These are phyloP conservation scores for Populus alba DNA, from an alignment of 345 rosid genomes.

Conservation along the genomic window DNA sequence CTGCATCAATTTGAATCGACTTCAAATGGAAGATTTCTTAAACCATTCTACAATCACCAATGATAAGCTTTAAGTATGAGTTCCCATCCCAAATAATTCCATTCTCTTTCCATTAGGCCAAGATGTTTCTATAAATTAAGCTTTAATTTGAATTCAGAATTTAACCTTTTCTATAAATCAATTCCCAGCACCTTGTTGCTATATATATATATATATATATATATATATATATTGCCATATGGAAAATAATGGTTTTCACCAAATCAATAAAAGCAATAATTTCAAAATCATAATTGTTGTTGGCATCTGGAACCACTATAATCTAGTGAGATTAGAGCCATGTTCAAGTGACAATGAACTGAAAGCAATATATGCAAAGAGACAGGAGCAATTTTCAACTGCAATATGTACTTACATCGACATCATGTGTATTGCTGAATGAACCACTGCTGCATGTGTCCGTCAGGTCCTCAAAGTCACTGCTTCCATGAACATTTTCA, in stretches of 20 bases:
- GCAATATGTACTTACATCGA: slow-evolving; percentile 48
- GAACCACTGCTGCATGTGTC: slow-evolving; percentile 80
- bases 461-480: slow-evolving; percentile 77
- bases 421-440: slow-evolving; percentile 62
- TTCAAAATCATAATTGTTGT: too few relatives aligned
- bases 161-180: neutral
- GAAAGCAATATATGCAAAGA: slow-evolving; percentile 1
- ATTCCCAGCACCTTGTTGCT: neutral
- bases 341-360: neutral
- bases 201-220: too few relatives aligned
- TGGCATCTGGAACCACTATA: neutral
- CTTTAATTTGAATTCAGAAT: too few relatives aligned
- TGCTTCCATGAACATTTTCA: slow-evolving; percentile 69
- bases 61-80: neutral
- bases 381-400: neutral
- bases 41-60: neutral
- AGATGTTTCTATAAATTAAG: too few relatives aligned
- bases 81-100: neutral
- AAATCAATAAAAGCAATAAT: neutral
- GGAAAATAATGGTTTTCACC: neutral
- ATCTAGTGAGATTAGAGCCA: neutral
- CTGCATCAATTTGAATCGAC: neutral
- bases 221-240: too few relatives aligned
- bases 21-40: neutral
- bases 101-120: neutral